Conservation (phyloP, 441 rosid genomes). For the Euphorbia corollata region DNA sequence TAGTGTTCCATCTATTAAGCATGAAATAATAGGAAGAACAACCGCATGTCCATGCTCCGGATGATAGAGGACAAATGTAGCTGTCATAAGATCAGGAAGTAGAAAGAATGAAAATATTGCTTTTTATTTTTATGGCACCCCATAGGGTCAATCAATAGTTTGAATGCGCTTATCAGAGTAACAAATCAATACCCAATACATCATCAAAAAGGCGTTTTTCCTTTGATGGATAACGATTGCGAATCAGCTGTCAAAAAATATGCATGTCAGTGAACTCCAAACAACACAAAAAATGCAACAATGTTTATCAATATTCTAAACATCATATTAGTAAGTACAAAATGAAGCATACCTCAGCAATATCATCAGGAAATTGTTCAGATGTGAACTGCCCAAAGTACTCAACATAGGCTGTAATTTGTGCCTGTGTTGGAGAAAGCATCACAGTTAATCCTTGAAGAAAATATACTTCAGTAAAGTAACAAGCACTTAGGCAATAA, state of each 20-base stretch:
- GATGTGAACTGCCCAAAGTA: slow-evolving; percentile 93
- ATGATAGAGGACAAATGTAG: slow-evolving; percentile 92
- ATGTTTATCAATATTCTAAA: slow-evolving; percentile 1
- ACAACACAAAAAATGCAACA: slow-evolving; percentile 10
- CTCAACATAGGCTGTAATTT: slow-evolving; percentile 88
- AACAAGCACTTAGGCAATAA: neutral
- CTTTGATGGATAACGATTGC: slow-evolving; percentile 74
- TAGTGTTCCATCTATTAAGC: slow-evolving; percentile 79
- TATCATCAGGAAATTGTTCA: slow-evolving; percentile 89
- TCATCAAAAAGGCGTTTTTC: slow-evolving; percentile 89
- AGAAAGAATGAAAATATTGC: slow-evolving; percentile 11
- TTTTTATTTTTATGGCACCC: slow-evolving; percentile 1
- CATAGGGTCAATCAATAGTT: slow-evolving; percentile 8
- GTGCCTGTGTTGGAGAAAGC: slow-evolving; percentile 44
- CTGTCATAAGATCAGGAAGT: slow-evolving; percentile 30
- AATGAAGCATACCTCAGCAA: slow-evolving; percentile 68
- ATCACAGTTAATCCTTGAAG: slow-evolving; percentile 6
- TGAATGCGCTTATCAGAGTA: neutral
- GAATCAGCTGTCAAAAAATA: slow-evolving; percentile 62
- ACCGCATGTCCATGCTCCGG: slow-evolving; percentile 99
- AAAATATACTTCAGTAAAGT: neutral
- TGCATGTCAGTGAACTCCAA: slow-evolving; percentile 19
- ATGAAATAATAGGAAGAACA: slow-evolving; percentile 90
- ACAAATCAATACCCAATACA: slow-evolving; percentile 65
- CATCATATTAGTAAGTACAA: slow-evolving; percentile 1